Conservation (phyloP, 2,329 filamentous ascomycete genomes). For the Neonectria punicea region DNA sequence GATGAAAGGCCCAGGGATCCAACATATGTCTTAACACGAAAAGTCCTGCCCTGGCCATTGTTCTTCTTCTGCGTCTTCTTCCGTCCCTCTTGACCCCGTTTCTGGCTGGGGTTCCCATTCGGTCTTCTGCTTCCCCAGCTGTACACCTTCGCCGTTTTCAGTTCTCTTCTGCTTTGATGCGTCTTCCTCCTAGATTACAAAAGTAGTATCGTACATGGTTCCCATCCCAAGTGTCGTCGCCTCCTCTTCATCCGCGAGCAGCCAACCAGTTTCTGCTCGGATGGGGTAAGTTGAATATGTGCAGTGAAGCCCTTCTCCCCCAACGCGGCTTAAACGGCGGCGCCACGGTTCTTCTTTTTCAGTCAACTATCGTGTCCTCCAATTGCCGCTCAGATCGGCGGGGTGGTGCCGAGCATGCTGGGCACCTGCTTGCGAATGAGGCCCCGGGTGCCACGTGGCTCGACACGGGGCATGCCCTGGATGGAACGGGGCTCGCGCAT, state of each 20-base stretch:
- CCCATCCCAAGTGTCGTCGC: not conserved
- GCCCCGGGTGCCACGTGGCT: constrained; percentile 61
- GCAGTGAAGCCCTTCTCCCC: not conserved
- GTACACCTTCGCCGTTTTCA: constrained; percentile 20
- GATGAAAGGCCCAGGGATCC: constrained; percentile 34
- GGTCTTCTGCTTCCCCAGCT: constrained; percentile 22
- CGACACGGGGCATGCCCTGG: constrained; percentile 80
- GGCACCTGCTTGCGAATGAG: constrained; percentile 67
- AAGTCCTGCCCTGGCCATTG: constrained; percentile 17
- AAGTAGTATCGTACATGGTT: constrained; percentile 42
- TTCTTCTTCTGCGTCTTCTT: constrained; percentile 1
- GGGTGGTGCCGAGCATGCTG: constrained; percentile 57
- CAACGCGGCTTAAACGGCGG: not conserved
- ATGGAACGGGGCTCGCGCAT: constrained; percentile 95
- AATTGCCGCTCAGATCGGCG: constrained; percentile 46
- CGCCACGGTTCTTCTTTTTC: not conserved
- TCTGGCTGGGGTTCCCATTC: constrained; percentile 10
- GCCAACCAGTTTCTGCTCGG: not conserved
- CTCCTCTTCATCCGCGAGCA: not conserved
- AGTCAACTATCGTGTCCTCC: constrained; percentile 1
- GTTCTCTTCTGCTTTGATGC: constrained; percentile 14
- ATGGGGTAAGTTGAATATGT: not conserved
- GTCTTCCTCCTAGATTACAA: constrained; percentile 41
- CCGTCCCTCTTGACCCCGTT: constrained; percentile 15
- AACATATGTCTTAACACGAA: constrained; percentile 34